phyloP scores from a whole-genome alignment of 2,329 filamentous ascomycete genomes.

The Fusarium sp. region DNA sequence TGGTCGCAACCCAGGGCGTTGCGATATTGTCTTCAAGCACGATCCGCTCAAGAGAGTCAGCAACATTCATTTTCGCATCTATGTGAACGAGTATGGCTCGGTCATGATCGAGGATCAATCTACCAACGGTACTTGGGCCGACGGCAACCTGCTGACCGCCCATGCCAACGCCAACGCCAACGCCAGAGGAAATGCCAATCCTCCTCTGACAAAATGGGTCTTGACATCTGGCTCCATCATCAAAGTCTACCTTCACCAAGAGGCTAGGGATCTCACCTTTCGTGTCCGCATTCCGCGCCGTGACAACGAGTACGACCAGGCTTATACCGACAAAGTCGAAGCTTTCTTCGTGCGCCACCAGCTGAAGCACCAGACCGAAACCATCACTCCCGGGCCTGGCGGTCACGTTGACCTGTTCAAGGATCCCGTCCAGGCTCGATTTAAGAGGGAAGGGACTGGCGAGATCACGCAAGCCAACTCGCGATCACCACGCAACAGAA shows the following conservation, averaged over 20 bases:
- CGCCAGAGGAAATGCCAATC: constrained; percentile 42
- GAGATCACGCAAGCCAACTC: constrained; percentile 26
- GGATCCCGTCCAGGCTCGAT: constrained; percentile 36
- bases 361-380: constrained; percentile 50
- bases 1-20: constrained; percentile 74
- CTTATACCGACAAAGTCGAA: constrained; percentile 73
- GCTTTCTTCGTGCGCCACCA: constrained; percentile 64
- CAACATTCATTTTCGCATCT: constrained; percentile 96
- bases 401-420: constrained; percentile 55
- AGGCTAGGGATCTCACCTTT: constrained; percentile 72
- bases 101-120: constrained; percentile 94
- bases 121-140: constrained; percentile 94
- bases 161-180: constrained; percentile 51
- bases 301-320: constrained; percentile 68
- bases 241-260: constrained; percentile 66
- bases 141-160: constrained; percentile 68
- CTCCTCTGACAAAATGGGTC: constrained; percentile 60
- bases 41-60: constrained; percentile 79
- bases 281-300: constrained; percentile 83
- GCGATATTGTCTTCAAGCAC: constrained; percentile 73
- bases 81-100: constrained; percentile 81
- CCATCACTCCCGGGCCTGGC: constrained; percentile 56
- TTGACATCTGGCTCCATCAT: constrained; percentile 77
- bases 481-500: constrained; percentile 37
- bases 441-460: constrained; percentile 33